Evolutionary conservation across 2,329 filamentous ascomycete genomes (phyloP).

Genomic region (Neonectria hederae): DNA sequence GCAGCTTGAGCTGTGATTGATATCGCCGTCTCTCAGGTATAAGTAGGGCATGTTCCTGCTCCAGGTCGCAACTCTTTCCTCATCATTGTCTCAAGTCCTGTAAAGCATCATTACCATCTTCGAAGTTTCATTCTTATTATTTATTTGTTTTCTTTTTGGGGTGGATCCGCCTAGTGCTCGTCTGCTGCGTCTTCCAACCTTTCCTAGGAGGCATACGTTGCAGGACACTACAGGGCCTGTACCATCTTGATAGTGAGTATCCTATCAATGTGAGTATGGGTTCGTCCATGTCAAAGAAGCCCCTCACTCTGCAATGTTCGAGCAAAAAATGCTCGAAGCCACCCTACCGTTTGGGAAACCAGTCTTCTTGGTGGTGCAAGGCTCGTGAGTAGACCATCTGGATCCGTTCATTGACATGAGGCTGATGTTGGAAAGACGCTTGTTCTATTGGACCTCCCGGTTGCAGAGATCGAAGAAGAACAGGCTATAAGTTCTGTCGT

Average conservation of each 20-base stretch:
- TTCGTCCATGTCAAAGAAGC: not conserved
- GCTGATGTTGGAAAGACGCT: not conserved
- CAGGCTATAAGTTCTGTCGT: not conserved
- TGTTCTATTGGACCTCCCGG: not conserved
- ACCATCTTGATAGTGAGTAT: not conserved
- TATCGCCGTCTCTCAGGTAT: not conserved
- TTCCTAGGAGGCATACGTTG: not conserved
- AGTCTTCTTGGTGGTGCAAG: constrained; percentile 6
- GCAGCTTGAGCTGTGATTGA: not conserved
- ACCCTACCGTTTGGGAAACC: not conserved
- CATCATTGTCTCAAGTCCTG: not conserved
- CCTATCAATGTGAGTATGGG: not conserved
- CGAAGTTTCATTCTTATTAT: not conserved
- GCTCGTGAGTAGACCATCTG: not conserved
- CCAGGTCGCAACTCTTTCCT: not conserved
- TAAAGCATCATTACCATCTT: not conserved
- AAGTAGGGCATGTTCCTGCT: not conserved
- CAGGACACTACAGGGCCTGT: not conserved
- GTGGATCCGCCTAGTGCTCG: not conserved
- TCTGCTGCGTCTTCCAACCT: not conserved
- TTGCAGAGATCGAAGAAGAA: not conserved
- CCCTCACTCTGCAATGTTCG: not conserved
- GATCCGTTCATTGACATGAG: not conserved
- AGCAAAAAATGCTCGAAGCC: not conserved
- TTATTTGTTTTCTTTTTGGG: not conserved